Base-by-base conservation (phyloP, 2,329 filamentous ascomycete species). In the Ophiostoma australiae region DNA sequence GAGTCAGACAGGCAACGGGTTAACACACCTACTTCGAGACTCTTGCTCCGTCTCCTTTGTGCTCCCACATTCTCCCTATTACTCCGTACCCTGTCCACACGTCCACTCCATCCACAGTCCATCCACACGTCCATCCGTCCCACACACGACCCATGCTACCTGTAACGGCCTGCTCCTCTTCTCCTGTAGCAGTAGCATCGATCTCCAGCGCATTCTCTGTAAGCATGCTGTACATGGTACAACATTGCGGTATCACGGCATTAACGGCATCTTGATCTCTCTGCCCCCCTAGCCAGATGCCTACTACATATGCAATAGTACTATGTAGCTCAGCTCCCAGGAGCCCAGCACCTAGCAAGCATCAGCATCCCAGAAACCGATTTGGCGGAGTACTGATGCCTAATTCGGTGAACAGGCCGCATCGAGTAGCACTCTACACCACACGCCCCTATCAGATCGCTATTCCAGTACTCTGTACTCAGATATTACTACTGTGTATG, bases 101-200 rank as follows among this genome's bases (percentile, higher is more conserved):
- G 17, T 48, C 17, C 44, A 39, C n/a, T 48, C 17, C 27, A 31
- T 31, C 27, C 27, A 31, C 27, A 31, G 1, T 31, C 27, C 27
- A 31, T 31, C 27, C 3, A 31, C 27, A 31, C 27, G 27, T 31
- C 27, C 27, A 31, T 1, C 27, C 27, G 3, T 1, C 27, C 27
- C 27, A 31, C 27, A 41, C 44, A n/a, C 44, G 44, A 7, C 7
- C 44, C 44, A n/a, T 17, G 17, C 44, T 48, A n/a, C 17, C 44
- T 48, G 44, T 48, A 48, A 48, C 44, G 44, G 20, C 44, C 20
- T 6, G 44, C 44, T 48, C 44, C 44, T 20, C 17, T 48, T 48
- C 44, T 48, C 52, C 23, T 58, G 52, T 58, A 58, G 44, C 52
- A 58, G 52, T 58, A 58, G 44, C 52, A 58, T 58, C 52, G 52